A percentile compares a stretch with the other conserved stretches of the same genome.
Evolutionary conservation across 306 rosid species (phyloP).

Genomic region (Fragaria vesca): DNA sequence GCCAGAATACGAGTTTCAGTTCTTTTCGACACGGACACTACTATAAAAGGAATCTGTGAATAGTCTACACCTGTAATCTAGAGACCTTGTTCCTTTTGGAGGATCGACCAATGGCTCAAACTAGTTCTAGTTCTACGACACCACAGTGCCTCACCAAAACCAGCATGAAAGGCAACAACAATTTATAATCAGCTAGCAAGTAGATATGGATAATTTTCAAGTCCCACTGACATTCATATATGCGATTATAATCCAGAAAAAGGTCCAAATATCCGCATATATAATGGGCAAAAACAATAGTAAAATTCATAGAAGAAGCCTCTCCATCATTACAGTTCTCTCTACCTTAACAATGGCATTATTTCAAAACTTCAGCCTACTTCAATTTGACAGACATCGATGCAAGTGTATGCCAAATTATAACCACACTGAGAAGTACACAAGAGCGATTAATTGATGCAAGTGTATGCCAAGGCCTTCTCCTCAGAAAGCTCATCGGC

Average conservation of each 20-base stretch:
- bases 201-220: background rate
- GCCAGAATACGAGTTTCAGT: background rate
- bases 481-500: slow-evolving; percentile 85
- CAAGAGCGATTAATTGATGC: slow-evolving; percentile 54
- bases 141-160: background rate
- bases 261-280: slow-evolving; percentile 25
- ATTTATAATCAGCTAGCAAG: background rate
- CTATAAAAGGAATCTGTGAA: too few relatives aligned
- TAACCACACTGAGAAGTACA: slow-evolving; percentile 1
- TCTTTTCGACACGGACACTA: too few relatives aligned
- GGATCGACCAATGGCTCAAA: background rate
- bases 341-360: slow-evolving; percentile 41
- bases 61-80: background rate
- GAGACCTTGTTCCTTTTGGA: background rate
- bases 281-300: slow-evolving; percentile 26
- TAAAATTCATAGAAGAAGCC: slow-evolving; percentile 30
- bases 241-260: background rate
- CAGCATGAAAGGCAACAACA: background rate
- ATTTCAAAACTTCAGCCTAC: slow-evolving; percentile 52
- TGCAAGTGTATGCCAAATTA: slow-evolving; percentile 11
- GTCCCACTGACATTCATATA: slow-evolving; percentile 2
- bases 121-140: background rate
- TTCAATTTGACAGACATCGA: slow-evolving; percentile 17
- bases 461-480: slow-evolving; percentile 86
- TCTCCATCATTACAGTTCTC: slow-evolving; percentile 40